Base-by-base conservation (phyloP, 1,284 basidiomycete species). In the Ustilago shanxiensis region DNA sequence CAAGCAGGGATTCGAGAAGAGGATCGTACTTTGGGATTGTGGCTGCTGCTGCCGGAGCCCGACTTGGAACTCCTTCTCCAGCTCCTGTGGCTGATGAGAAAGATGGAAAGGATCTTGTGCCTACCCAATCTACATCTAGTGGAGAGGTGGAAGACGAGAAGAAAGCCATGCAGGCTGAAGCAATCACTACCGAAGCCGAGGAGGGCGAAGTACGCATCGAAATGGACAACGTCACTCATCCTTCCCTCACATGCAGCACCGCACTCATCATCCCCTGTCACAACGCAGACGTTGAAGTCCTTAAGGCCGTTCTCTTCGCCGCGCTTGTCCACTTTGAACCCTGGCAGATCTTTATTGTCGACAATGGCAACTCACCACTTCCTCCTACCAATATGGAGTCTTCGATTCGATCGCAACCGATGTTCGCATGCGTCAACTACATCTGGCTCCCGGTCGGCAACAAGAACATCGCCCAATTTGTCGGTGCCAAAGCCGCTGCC, bases 391-490 rank as follows among this genome's bases (percentile, higher is more conserved):
- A 66, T 24, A 53, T 69, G 60, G 70, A 72, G 39, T 24, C 22
- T 26, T 50, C 54, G 10, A 63, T 72, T 22, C 63, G 70, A 9
- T 44, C 58, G 8, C 70, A 72, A 18, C 70, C 70, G 29, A 69
- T 74, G 59, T 66, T 69, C 49, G 28, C 60, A 0, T 62, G 66
- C 10, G 52, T 74, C 72, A 74, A 74, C 56, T 74, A 74, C 66
- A 62, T 74, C 52, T 74, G 72, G 72, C 52, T 65, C 18, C 66
- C 62, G 29, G 41, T 69, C 14, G 72, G 66, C 6, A 74, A 74
- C 72, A 74, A 74, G 45, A 74, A 69, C 62, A 69, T 74, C 31
- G 66, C 72, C 14, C 66, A 74, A 51, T 74, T 69, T 18, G 72
- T 74, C 44, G 66, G 72, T 22, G 66, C 66, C 24, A 65, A 63